A percentile compares a stretch with the other conserved stretches of the same genome.
Conservation (phyloP, 2,329 filamentous ascomycete genomes). For the Cladobotryum mycophilum region DNA sequence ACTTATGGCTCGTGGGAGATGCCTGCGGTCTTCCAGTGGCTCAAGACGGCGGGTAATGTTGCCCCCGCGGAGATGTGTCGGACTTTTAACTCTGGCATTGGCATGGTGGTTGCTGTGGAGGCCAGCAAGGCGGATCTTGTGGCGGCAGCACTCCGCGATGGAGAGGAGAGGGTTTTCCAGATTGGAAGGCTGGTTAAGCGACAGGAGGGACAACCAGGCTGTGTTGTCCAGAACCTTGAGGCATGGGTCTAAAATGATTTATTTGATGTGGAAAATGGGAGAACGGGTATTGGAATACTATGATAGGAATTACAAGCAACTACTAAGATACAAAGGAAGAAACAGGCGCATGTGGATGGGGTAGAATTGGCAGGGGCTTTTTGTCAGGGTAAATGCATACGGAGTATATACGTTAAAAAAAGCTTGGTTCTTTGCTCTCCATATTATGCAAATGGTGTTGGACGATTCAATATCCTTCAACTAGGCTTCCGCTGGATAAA, state of each 20-base stretch:
- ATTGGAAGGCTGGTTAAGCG: conserved; percentile 67
- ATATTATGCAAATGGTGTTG: no score
- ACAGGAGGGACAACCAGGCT: conserved; percentile 30
- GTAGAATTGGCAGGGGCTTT: no score
- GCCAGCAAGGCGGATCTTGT: conserved; percentile 57
- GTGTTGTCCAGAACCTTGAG: conserved; percentile 29
- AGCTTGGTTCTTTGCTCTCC: no score
- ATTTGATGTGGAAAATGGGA: no score
- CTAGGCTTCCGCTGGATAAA: no score
- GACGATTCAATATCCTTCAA: no score
- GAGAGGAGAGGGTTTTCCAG: conserved; percentile 65
- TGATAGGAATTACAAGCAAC: no score
- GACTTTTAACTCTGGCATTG: conserved; percentile 91
- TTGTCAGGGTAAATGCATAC: no score
- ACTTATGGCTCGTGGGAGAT: conserved; percentile 71
- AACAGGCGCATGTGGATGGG: no score
- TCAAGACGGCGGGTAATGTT: conserved; percentile 68
- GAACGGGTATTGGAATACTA: no score
- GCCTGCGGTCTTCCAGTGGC: conserved; percentile 78
- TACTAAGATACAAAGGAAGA: no score
- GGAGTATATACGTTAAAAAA: no score
- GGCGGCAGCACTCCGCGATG: conserved; percentile 48
- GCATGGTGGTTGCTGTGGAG: conserved; percentile 84
- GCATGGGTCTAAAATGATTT: conserved; percentile 20
- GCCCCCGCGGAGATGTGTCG: conserved; percentile 74